phyloP scores from a whole-genome alignment of 129 eudicot species.

The Pseudognaphalium luteoalbum region DNA sequence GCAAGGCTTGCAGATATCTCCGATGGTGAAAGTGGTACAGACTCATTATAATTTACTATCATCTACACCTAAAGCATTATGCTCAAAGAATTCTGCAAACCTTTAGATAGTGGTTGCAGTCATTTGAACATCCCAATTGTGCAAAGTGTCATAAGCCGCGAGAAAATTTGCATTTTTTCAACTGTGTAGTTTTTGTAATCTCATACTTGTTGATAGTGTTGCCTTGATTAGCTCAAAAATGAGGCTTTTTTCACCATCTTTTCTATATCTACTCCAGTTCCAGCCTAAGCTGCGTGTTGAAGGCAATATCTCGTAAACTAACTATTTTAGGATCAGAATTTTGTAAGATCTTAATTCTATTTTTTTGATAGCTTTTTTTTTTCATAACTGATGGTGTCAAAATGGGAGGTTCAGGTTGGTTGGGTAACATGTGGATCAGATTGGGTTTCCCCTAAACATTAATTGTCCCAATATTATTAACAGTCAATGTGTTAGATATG shows the following conservation, averaged over 20 bases:
- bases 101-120: background rate
- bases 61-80: background rate
- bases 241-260: background rate
- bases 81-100: background rate
- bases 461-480: too few relatives aligned
- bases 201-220: background rate
- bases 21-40: slow-evolving; percentile 73
- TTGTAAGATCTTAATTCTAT: background rate
- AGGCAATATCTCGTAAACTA: background rate
- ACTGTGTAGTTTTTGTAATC: background rate
- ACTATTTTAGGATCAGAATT: background rate
- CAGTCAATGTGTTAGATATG: too few relatives aligned
- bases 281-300: background rate
- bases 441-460: too few relatives aligned
- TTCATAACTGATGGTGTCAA: background rate
- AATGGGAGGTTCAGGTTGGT: background rate
- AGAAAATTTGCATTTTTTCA: background rate
- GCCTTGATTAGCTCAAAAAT: background rate
- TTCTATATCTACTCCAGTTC: background rate
- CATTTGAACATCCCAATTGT: background rate
- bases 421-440: too few relatives aligned
- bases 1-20: slow-evolving; percentile 66
- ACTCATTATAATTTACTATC: slow-evolving; percentile 3
- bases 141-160: background rate
- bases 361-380: background rate